Evolutionary conservation across 163 green algal species (phyloP), one percentile per base, ranked within the genome.

Genomic region (Volvox carteri): DNA sequence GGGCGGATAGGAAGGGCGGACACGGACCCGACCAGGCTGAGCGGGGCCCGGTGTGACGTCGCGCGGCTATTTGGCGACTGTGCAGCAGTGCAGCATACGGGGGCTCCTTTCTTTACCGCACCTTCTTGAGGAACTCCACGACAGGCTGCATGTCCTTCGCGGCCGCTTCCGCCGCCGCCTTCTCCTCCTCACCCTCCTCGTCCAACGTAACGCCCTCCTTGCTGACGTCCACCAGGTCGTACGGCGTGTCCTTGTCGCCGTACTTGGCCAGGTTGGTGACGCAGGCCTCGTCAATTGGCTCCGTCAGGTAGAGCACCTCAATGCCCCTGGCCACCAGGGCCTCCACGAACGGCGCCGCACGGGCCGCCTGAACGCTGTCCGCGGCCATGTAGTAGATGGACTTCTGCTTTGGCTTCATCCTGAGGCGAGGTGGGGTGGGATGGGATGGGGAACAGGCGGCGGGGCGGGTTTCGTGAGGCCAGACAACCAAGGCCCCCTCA

Each of bases 301-400:
- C 98, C 28, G 94, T 97, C 62, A 99, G 92, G 93, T 98, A 99
- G 68, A 99, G 93, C 67, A 99, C 96, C 95, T 99, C 97, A 35
- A 96, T 96, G 85, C 95, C 98, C 89, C 97, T 96, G 86, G 95
- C 93, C 41, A 93, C 90, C 39, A 99, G 95, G 44, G 95, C 87
- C 95, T 99, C 98, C n/a, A 99, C 93, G 86, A 99, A 99, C 14
- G 98, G 98, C 18, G 96, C 95, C 0, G 93, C 86, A 1, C 75
- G 72, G 25, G 96, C 96, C 1, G 94, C 93, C 35, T 95, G 92
- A 18, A 95, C 87, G 39, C 90, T 96, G 91, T 99, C 97, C 2
- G 96, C 95, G 25, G 97, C 96, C 80, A 99, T 96, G 95, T 98
- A 99, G 95, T 97, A 99, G 87, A 99, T 99, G 81, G 70, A 78